Evolutionary conservation across 495 filamentous ascomycete genomes (phyloP).

Genomic region (Chlorociboria aeruginascens): DNA sequence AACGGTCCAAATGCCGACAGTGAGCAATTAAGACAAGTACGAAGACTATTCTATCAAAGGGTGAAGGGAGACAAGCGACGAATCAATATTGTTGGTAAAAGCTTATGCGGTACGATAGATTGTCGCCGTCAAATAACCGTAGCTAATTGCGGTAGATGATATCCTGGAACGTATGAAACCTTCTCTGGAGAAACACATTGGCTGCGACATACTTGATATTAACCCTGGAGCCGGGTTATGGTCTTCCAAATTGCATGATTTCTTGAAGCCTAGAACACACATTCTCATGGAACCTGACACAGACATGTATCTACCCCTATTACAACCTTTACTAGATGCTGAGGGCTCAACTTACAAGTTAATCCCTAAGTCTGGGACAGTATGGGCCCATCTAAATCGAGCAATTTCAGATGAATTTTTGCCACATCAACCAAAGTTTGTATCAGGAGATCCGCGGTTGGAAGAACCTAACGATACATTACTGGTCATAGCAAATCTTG

Average conservation of each 20-base stretch:
- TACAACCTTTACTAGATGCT: slow-evolving; percentile 47
- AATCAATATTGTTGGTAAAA: slow-evolving; percentile 43
- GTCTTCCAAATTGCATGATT: slow-evolving; percentile 63
- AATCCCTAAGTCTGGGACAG: slow-evolving; percentile 32
- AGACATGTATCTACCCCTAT: slow-evolving; percentile 38
- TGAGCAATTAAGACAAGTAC: neutral
- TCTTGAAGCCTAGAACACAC: slow-evolving; percentile 65
- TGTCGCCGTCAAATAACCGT: neutral
- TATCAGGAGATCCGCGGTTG: slow-evolving; percentile 15
- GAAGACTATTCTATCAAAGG: neutral
- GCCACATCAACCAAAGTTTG: slow-evolving; percentile 33
- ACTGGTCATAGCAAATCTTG: slow-evolving; percentile 51
- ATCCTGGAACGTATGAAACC: slow-evolving; percentile 40
- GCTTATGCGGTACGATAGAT: slow-evolving; percentile 45
- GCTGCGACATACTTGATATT: slow-evolving; percentile 74
- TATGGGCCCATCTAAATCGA: slow-evolving; percentile 37
- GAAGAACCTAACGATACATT: slow-evolving; percentile 49
- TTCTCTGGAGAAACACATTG: slow-evolving; percentile 46
- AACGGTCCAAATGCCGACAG: neutral
- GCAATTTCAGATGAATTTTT: slow-evolving; percentile 33
- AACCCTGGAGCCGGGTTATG: slow-evolving; percentile 66
- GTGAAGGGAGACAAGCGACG: slow-evolving; percentile 20
- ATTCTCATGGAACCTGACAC: slow-evolving; percentile 61
- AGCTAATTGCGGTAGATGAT: slow-evolving; percentile 28
- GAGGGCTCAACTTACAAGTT: slow-evolving; percentile 43